Conservation (phyloP, 768 basidiomycete species). For the Pleurotus giganteus region DNA sequence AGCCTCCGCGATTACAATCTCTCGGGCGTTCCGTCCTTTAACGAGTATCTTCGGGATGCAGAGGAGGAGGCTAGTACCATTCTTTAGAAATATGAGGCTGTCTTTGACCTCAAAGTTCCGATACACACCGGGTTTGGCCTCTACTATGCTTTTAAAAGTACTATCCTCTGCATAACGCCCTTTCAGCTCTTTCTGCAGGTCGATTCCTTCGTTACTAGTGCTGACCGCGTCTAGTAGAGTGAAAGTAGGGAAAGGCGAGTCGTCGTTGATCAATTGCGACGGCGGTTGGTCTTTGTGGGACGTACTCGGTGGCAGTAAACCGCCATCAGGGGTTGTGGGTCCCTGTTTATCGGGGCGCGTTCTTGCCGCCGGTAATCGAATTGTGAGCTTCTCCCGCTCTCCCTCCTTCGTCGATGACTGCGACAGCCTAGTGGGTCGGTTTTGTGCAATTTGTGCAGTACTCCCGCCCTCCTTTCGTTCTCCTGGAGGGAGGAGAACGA, state of each 20-base stretch:
- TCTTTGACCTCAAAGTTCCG: slow-evolving; percentile 18
- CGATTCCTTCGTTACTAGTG: slow-evolving; percentile 8
- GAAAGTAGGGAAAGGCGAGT: neutral
- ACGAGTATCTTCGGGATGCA: slow-evolving; percentile 23
- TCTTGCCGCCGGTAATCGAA: neutral
- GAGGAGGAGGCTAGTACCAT: slow-evolving; percentile 10
- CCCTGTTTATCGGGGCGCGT: neutral
- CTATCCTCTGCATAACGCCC: slow-evolving; percentile 14
- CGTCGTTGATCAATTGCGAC: neutral
- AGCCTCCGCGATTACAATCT: slow-evolving; percentile 33
- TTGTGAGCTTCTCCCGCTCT: too few relatives aligned
- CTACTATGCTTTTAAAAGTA: slow-evolving; percentile 18
- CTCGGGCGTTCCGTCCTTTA: slow-evolving; percentile 18
- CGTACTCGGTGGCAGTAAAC: neutral
- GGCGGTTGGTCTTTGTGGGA: neutral
- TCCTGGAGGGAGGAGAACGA: slow-evolving; percentile 10
- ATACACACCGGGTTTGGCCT: slow-evolving; percentile 15
- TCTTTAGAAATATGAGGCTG: slow-evolving; percentile 17
- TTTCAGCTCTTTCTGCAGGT: slow-evolving; percentile 11
- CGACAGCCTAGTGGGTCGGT: neutral
- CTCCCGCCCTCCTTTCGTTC: slow-evolving; percentile 14
- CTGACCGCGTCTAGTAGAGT: neutral
- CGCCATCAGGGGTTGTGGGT: neutral
- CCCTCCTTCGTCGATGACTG: too few relatives aligned
- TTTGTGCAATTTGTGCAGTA: slow-evolving; percentile 1